Evolutionary conservation across 2,329 filamentous ascomycete species (phyloP).

Genomic region (Paecilomyces sp.): DNA sequence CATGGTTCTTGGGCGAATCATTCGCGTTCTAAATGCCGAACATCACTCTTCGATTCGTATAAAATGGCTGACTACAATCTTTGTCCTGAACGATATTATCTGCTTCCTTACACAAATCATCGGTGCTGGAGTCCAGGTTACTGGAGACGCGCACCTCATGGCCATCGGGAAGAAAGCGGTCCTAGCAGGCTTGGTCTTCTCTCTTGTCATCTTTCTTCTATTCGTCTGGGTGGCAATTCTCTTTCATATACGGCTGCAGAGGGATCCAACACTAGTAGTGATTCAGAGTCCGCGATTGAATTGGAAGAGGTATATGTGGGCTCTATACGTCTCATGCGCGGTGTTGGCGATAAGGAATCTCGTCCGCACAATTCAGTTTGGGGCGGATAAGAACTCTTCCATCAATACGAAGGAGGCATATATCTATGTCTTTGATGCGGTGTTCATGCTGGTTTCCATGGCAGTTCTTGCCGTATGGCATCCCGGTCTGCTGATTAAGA

Average conservation of each 20-base stretch:
- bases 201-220: conserved; percentile 18
- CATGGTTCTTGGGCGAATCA: conserved; percentile 35
- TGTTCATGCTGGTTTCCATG: conserved; percentile 17
- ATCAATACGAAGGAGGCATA: conserved; percentile 18
- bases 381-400: conserved; percentile 4
- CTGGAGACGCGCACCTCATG: conserved; percentile 13
- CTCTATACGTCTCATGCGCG: conserved; percentile 17
- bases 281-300: conserved; percentile 7
- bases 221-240: conserved; percentile 17
- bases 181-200: conserved; percentile 21
- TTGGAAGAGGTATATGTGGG: conserved; percentile 21
- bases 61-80: conserved; percentile 31
- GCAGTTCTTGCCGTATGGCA: conserved; percentile 10
- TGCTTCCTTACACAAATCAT: conserved; percentile 27
- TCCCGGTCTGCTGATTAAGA: neutral
- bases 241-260: conserved; percentile 16
- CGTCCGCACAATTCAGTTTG: conserved; percentile 22
- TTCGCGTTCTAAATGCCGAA: conserved; percentile 28
- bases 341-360: conserved; percentile 21
- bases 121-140: conserved; percentile 23
- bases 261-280: conserved; percentile 11
- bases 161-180: conserved; percentile 18
- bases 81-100: conserved; percentile 28
- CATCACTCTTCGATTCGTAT: conserved; percentile 24
- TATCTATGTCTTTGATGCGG: conserved; percentile 27